Evolutionary conservation across 1,139 yeast species (phyloP), one percentile per base, ranked within the genome.

Genomic region (Candida tetrigidarum): DNA sequence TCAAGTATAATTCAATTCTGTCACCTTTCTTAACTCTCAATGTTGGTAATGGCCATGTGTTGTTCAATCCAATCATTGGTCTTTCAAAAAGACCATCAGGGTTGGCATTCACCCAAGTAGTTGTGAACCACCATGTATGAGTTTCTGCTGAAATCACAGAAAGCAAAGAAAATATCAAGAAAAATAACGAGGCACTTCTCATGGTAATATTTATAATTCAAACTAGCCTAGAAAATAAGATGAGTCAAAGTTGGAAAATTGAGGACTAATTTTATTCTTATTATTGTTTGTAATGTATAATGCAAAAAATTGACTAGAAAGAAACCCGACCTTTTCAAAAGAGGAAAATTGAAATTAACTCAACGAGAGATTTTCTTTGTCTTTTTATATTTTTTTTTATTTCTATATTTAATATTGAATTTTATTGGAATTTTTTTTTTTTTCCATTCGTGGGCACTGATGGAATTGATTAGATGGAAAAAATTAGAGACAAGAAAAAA

Each of bases 21-120:
- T 86, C 93, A 44, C 86, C 82, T 50, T 75, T 76, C 48, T 77
- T 69, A n/a, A 82, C 83, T 49, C 83, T 78, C 29, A 86, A 77
- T 28, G 76, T 77, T 5, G 95, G 95, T 43, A 83, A 69, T 7
- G 95, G 95, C 90, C 91, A 86, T 36, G 79, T 61, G 36, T 81
- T 83, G 58, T 86, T 84, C 58, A 83, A 79, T 1, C 89, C 89
- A 51, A 86, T 79, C 57, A 84, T 81, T 32, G 66, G 60, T 55
- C 81, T 71, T 44, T 64, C 71, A 42, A 57, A 58, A 20, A 64
- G 60, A 12, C 87, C 87, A 60, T 85, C 92, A n/a, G 91, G 90
- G 53, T 81, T 82, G 18, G 80, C 84, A 28, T 60, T 58, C 12
- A 81, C 78, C 70, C 83, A 83, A 18, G 75, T 69, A 2, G 81